Conservation (phyloP, 2,329 filamentous ascomycete species). For the Byssothecium circinans region DNA sequence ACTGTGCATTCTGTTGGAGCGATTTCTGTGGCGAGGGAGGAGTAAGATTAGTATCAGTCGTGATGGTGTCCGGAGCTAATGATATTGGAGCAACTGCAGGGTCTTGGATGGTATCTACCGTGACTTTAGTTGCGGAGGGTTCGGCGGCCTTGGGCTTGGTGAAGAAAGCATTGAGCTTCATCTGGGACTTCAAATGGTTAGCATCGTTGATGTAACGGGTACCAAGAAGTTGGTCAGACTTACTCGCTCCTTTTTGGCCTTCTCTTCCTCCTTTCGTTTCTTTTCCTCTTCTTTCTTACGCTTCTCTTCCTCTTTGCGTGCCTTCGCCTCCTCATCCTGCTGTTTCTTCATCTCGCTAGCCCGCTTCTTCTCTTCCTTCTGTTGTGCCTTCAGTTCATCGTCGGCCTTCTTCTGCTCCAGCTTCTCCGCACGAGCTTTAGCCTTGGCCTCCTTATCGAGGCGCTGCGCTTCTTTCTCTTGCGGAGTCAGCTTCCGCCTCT, state of each 20-base stretch:
- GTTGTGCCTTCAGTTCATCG: slow-evolving; percentile 40
- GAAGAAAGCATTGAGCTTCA: slow-evolving; percentile 51
- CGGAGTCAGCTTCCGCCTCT: slow-evolving; percentile 47
- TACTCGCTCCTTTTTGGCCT: slow-evolving; percentile 44
- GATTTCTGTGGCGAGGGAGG: slow-evolving; percentile 41
- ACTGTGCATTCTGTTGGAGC: slow-evolving; percentile 34
- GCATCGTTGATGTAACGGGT: slow-evolving; percentile 14
- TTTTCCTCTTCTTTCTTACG: slow-evolving; percentile 36
- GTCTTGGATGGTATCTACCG: slow-evolving; percentile 38
- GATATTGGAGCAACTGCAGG: slow-evolving; percentile 30
- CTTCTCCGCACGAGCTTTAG: slow-evolving; percentile 37
- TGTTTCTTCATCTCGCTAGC: slow-evolving; percentile 53
- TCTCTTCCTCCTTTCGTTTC: slow-evolving; percentile 34
- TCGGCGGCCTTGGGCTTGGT: slow-evolving; percentile 42
- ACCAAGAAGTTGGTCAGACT: slow-evolving; percentile 16
- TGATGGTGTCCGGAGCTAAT: slow-evolving; percentile 24
- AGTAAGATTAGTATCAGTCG: slow-evolving; percentile 26
- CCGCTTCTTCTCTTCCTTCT: slow-evolving; percentile 44
- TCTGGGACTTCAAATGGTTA: slow-evolving; percentile 42
- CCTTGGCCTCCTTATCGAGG: slow-evolving; percentile 44
- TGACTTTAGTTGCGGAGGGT: slow-evolving; percentile 27
- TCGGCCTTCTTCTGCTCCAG: slow-evolving; percentile 39
- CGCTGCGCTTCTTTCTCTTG: slow-evolving; percentile 47
- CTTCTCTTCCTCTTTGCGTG: slow-evolving; percentile 39
- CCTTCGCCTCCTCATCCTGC: slow-evolving; percentile 44